Base-by-base conservation (phyloP, 768 basidiomycete species). In the Coprinellus micaceus region DNA sequence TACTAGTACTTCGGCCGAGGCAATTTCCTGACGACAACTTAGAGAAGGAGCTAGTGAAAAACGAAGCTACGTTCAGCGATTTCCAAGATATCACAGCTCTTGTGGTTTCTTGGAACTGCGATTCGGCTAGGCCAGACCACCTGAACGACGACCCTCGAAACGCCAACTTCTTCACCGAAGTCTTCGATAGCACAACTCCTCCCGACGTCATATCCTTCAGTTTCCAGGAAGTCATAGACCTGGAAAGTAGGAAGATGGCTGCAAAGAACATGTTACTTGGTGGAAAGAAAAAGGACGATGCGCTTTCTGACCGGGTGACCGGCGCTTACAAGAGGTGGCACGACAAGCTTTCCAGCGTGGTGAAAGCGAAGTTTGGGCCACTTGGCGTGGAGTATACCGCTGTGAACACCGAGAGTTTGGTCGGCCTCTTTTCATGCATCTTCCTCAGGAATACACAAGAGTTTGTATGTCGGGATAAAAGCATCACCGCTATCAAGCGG, bases 201-300 rank as follows among this genome's bases (percentile, higher is more conserved):
- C 73, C 73, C 1, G 95, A 98, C 60, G 86, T 98, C 62, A 88
- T 99, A 60, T 82, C 85, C 3, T 96, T 99, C 63, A 94, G 94
- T 1, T 89, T 98, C 70, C 96, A 99, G 70, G 96, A 98, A 71
- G 82, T 98, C 37, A 92, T 99, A 58, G 94, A 97, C 66, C 82
- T 99, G n/a, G 94, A 97, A 62, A 86, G 84, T 60, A 85, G 92
- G 58, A 93, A 86, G 72, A 86, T 98, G 77, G 86, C 89, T 1
- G 96, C 96, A 63, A 95, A 97, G 73, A 92, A 88, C 19, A 85
- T 98, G 25, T 66, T 99, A 0, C 78, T 96, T 4, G 88, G 88
- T 5, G 77, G 85, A 60, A 86, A 86, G 66, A 84, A 81, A 57
- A 71, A 76, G 22, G 73, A 77, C n/a, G 74, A 77, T 17, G 78